These are phyloP conservation scores for Gracilaria gracilis DNA, from an alignment of 23 red algal genomes.

Conservation along the genomic window DNA sequence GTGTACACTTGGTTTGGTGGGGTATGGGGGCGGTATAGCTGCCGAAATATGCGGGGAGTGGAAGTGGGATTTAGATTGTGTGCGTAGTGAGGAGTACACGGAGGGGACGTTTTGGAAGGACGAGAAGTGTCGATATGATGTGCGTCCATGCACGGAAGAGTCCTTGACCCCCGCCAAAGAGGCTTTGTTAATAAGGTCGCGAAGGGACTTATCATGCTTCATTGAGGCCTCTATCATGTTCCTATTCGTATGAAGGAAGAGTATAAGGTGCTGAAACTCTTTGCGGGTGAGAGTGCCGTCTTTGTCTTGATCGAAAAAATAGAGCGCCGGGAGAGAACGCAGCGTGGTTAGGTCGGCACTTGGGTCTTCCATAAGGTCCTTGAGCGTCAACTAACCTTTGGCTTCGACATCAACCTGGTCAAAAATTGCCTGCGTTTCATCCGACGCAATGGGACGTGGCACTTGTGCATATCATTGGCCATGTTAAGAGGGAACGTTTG, in stretches of 20 bases:
- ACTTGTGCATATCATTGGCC: constrained; percentile 20
- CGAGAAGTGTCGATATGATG: constrained; percentile 73
- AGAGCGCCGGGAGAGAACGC: constrained; percentile 85
- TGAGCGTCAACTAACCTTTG: constrained; percentile 76
- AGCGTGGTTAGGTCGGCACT: constrained; percentile 67
- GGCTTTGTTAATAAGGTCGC: constrained; percentile 71
- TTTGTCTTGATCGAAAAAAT: constrained; percentile 80
- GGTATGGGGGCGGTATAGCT: background rate
- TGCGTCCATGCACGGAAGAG: constrained; percentile 69
- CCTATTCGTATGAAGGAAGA: constrained; percentile 76
- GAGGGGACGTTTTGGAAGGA: constrained; percentile 76
- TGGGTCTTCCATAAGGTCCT: constrained; percentile 61
- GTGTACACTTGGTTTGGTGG: background rate
- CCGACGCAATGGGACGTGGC: background rate
- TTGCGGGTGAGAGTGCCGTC: constrained; percentile 66
- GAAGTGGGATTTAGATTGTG: too few species aligned
- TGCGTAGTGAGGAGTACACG: constrained; percentile 33
- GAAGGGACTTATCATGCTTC: constrained; percentile 60
- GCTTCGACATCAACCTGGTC: constrained; percentile 67
- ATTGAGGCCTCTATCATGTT: constrained; percentile 66
- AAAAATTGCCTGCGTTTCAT: constrained; percentile 55
- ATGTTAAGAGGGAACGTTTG: background rate
- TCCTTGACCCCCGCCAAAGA: constrained; percentile 76
- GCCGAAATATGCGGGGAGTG: background rate
- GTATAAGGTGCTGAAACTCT: constrained; percentile 74